A percentile compares a stretch with the other conserved stretches of the same genome.
These are phyloP conservation scores for Acacia concinna DNA, from an alignment of 331 rosid genomes.

Conservation along the genomic window DNA sequence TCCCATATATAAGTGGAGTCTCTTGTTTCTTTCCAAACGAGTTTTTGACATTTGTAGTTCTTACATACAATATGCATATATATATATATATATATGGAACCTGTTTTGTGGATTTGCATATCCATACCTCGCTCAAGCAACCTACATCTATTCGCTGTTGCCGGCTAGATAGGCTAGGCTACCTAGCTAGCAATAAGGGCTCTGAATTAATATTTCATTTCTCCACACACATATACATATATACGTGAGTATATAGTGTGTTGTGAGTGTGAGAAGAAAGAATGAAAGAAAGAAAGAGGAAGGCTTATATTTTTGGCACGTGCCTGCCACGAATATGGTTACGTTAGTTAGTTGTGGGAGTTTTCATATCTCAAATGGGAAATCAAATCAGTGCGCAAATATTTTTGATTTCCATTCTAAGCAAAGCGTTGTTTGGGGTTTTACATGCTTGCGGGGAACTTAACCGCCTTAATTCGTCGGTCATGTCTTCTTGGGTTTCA, in stretches of 20 bases:
- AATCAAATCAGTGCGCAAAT: constrained; percentile 21
- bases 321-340: background rate
- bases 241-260: background rate
- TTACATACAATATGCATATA: background rate
- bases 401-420: constrained; percentile 45
- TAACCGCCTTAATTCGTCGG: constrained; percentile 37
- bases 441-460: constrained; percentile 46
- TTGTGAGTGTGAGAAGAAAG: background rate
- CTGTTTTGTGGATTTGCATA: constrained; percentile 1
- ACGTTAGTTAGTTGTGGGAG: background rate
- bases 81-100: background rate
- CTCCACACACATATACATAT: background rate
- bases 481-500: background rate
- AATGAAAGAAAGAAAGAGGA: constrained; percentile 27
- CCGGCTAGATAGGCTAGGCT: background rate
- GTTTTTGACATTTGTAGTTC: constrained; percentile 19
- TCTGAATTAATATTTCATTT: background rate
- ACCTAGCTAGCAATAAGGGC: background rate
- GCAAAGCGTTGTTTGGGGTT: constrained; percentile 51
- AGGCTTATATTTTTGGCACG: constrained; percentile 4
- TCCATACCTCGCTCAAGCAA: constrained; percentile 32
- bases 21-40: background rate
- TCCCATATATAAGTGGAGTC: constrained; percentile 24
- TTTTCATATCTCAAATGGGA: background rate
- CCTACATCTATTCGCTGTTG: background rate